Conservation (phyloP, 345 rosid genomes). For the Geranium brycei region DNA sequence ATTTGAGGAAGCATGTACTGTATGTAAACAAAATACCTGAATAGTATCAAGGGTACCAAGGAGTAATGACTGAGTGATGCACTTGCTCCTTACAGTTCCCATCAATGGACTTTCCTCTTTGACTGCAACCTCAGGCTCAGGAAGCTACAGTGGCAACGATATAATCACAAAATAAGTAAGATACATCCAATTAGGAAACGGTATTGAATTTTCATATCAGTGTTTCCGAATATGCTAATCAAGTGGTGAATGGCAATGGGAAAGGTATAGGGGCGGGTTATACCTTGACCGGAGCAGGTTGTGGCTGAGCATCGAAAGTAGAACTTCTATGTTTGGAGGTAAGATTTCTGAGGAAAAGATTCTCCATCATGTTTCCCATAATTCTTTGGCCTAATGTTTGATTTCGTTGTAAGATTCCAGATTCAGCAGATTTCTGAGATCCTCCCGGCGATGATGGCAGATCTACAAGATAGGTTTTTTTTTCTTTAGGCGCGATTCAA, state of each 20-base stretch:
- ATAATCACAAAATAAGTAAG: slow-evolving; percentile 3
- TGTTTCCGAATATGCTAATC: neutral
- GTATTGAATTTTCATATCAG: neutral
- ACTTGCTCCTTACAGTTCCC: slow-evolving; percentile 71
- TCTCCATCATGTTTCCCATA: slow-evolving; percentile 82
- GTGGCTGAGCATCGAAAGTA: slow-evolving; percentile 44
- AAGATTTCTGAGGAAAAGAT: slow-evolving; percentile 62
- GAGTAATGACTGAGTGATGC: slow-evolving; percentile 74
- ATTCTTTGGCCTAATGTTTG: slow-evolving; percentile 80
- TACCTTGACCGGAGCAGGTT: slow-evolving; percentile 79
- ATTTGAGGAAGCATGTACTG: neutral
- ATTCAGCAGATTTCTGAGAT: slow-evolving; percentile 45
- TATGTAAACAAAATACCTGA: slow-evolving; percentile 39
- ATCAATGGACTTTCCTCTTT: slow-evolving; percentile 68
- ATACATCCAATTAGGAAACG: neutral
- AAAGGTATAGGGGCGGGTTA: too few species aligned
- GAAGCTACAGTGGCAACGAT: slow-evolving; percentile 31
- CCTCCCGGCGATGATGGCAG: slow-evolving; percentile 76
- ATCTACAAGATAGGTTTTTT: slow-evolving; percentile 29
- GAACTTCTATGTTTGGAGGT: slow-evolving; percentile 59
- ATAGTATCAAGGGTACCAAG: slow-evolving; percentile 75
- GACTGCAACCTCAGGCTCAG: slow-evolving; percentile 33
- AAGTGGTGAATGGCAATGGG: too few species aligned
- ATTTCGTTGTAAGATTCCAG: slow-evolving; percentile 40
- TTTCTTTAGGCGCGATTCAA: neutral